phyloP scores from a whole-genome alignment of 495 filamentous ascomycete species.

The Tuber borchii region DNA sequence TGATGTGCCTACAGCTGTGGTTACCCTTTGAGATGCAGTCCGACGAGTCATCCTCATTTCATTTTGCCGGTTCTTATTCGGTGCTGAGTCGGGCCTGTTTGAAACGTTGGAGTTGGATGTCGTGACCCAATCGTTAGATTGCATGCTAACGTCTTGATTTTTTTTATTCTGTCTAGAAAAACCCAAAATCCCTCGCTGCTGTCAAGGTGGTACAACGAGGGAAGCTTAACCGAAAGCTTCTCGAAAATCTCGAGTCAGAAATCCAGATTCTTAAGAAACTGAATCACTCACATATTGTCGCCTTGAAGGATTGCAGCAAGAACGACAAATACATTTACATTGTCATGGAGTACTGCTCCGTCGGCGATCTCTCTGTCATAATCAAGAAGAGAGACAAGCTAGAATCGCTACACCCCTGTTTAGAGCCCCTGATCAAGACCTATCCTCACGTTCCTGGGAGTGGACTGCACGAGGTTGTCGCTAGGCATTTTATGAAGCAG shows the following conservation, averaged over 20 bases:
- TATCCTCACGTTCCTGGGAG: constrained; percentile 76
- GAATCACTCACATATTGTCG: constrained; percentile 93
- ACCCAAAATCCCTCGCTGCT: constrained; percentile 64
- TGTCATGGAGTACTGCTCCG: constrained; percentile 96
- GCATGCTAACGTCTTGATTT: constrained; percentile 26
- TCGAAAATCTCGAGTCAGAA: constrained; percentile 89
- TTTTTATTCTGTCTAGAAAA: constrained; percentile 43
- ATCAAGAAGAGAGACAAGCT: constrained; percentile 86
- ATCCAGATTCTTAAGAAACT: constrained; percentile 88
- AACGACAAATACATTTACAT: constrained; percentile 81
- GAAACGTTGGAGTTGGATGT: constrained; percentile 28
- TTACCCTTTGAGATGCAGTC: constrained; percentile 15
- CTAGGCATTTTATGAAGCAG: constrained; percentile 92
- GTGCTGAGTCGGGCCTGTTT: constrained; percentile 29
- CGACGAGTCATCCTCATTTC: constrained; percentile 23
- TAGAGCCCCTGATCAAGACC: constrained; percentile 76
- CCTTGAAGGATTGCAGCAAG: constrained; percentile 87
- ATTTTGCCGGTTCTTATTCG: constrained; percentile 30
- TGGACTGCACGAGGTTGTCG: constrained; percentile 86
- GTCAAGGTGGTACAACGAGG: constrained; percentile 90
- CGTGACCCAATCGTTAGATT: constrained; percentile 22
- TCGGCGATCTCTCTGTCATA: constrained; percentile 87
- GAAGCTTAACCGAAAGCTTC: constrained; percentile 89
- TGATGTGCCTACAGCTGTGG: constrained; percentile 15
- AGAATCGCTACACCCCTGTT: constrained; percentile 59